Evolutionary conservation across 202 grass and related monocot species (phyloP).

Genomic region (Bolboschoenoplectus hybrid): DNA sequence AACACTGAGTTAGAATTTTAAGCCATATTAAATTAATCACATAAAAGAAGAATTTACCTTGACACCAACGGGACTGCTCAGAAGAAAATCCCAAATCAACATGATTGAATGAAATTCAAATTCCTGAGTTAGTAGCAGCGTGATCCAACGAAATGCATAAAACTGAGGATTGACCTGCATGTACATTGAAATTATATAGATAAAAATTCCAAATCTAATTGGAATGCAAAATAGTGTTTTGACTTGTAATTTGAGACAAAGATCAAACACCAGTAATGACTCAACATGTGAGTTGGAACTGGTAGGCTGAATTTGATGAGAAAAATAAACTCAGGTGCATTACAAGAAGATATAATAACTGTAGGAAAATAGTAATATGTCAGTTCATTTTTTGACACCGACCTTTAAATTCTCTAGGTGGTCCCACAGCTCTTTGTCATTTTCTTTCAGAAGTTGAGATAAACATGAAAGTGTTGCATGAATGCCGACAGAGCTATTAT

Average conservation of each 20-base stretch:
- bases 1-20: not conserved
- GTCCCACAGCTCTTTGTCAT: slow-evolving; percentile 95
- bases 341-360: not conserved
- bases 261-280: slow-evolving; percentile 36
- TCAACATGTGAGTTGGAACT: not conserved
- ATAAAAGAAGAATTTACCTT: slow-evolving; percentile 46
- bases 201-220: slow-evolving; percentile 1
- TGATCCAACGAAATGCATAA: slow-evolving; percentile 97
- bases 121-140: slow-evolving; percentile 82
- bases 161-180: slow-evolving; percentile 84
- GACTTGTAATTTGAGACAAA: slow-evolving; percentile 14
- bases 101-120: slow-evolving; percentile 73
- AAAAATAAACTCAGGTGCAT: not conserved
- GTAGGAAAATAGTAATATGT: not conserved
- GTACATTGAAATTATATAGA: slow-evolving; percentile 25
- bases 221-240: slow-evolving; percentile 19
- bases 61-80: slow-evolving; percentile 72
- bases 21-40: not conserved
- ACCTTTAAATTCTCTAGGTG: slow-evolving; percentile 90
- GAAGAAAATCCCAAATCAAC: slow-evolving; percentile 87
- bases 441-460: slow-evolving; percentile 79
- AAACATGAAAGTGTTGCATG: slow-evolving; percentile 66
- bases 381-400: slow-evolving; percentile 17
- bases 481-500: slow-evolving; percentile 80
- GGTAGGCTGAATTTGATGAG: slow-evolving; percentile 10